Conservation (phyloP, 163 green algal species). For the Chloroidium sp. region DNA sequence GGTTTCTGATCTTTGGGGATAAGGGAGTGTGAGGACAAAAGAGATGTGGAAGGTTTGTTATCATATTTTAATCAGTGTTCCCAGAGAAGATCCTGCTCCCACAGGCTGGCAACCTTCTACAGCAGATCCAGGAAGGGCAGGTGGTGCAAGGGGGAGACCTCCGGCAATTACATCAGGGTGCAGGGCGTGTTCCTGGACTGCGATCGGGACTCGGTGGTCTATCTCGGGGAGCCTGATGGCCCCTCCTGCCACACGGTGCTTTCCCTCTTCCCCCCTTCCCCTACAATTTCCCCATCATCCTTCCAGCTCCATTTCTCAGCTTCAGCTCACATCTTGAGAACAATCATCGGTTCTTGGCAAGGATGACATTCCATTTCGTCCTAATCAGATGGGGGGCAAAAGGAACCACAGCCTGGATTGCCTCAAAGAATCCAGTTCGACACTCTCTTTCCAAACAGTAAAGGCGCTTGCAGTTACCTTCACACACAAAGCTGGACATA, state of each 20-base stretch:
- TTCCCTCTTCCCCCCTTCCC: not conserved
- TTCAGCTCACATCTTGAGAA: no score
- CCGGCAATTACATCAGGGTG: conserved; percentile 87
- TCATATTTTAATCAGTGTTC: not conserved
- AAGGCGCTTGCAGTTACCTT: no score
- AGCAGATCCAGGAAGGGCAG: conserved; percentile 74
- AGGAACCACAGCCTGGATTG: no score
- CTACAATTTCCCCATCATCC: not conserved
- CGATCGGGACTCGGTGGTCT: conserved; percentile 93
- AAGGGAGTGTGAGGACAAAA: no score
- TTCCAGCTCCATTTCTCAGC: no score
- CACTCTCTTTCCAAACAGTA: no score
- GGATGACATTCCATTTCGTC: no score
- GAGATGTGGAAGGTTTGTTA: not conserved
- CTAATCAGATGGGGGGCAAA: no score
- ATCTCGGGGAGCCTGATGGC: conserved; percentile 83
- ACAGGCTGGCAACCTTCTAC: conserved; percentile 92
- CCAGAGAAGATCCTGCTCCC: not conserved
- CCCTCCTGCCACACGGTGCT: conserved; percentile 88
- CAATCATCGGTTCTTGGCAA: no score
- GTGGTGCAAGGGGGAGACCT: conserved; percentile 99
- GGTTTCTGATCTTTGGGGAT: no score
- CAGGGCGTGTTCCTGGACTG: conserved; percentile 73
- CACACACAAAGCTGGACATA: no score
- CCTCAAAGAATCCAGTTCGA: no score